These are phyloP conservation scores for Podospora conica DNA, from an alignment of 495 filamentous ascomycete species.

Conservation along the genomic window DNA sequence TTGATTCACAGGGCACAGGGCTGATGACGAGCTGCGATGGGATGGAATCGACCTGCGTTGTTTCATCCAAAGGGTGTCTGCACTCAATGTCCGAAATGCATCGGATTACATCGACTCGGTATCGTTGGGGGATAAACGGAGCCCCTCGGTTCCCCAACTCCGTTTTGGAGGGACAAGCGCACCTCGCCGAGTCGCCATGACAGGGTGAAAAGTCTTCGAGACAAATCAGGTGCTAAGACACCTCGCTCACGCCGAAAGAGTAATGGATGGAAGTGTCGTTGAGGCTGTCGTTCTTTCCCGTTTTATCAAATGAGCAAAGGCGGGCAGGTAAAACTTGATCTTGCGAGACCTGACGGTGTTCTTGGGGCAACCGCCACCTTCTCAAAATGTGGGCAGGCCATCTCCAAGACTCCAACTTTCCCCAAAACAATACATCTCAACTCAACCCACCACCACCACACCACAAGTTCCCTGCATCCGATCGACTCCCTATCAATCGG, in stretches of 20 bases:
- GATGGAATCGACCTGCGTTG: background rate
- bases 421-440: background rate
- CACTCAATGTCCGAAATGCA: background rate
- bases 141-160: background rate
- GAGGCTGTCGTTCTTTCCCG: background rate
- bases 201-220: background rate
- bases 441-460: background rate
- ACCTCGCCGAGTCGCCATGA: background rate
- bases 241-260: background rate
- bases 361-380: no score
- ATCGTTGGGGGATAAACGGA: background rate
- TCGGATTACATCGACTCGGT: background rate
- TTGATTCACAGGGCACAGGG: background rate
- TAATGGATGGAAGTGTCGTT: background rate
- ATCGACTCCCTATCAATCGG: background rate
- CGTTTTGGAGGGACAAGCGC: background rate
- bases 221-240: background rate
- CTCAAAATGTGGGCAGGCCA: no score
- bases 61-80: background rate
- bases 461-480: background rate
- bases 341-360: background rate
- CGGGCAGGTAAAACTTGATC: background rate
- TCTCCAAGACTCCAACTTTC: background rate
- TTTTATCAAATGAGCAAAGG: background rate
- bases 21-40: background rate